These are phyloP conservation scores for Kwoniella europaea DNA, from an alignment of 768 basidiomycete genomes.

Conservation along the genomic window DNA sequence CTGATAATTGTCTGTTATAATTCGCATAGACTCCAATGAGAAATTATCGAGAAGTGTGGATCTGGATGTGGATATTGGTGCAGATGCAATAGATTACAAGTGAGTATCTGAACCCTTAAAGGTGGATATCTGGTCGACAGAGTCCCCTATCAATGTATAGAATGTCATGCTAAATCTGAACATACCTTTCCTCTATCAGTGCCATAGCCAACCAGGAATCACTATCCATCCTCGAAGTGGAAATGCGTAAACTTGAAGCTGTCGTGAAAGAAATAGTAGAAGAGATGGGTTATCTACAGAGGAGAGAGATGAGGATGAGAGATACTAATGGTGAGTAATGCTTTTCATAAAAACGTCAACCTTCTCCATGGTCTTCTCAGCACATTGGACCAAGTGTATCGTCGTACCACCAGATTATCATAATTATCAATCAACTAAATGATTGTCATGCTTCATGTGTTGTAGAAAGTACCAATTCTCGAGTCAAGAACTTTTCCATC, in stretches of 20 bases:
- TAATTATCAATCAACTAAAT: too few species aligned
- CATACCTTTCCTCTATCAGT: slow-evolving; percentile 59
- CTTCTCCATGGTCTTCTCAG: too few species aligned
- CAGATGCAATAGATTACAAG: slow-evolving; percentile 99
- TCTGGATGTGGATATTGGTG: slow-evolving; percentile 95
- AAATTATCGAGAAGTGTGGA: slow-evolving; percentile 70
- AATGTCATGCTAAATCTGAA: too few species aligned
- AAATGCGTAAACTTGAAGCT: slow-evolving; percentile 97
- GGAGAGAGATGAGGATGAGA: slow-evolving; percentile 84
- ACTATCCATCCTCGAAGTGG: slow-evolving; percentile 90
- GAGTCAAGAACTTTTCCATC: slow-evolving; percentile 92
- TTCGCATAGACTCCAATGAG: slow-evolving; percentile 10
- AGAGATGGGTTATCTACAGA: slow-evolving; percentile 88
- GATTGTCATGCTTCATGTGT: not conserved
- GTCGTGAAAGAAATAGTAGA: slow-evolving; percentile 92
- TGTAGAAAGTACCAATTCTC: slow-evolving; percentile 84
- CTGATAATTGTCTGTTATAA: not conserved
- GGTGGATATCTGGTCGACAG: too few species aligned
- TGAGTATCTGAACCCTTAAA: slow-evolving; percentile 59
- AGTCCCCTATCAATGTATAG: too few species aligned
- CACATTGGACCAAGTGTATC: too few species aligned
- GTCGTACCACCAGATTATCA: too few species aligned
- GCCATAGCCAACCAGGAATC: slow-evolving; percentile 99
- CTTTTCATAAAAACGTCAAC: too few species aligned
- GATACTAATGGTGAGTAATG: slow-evolving; percentile 77